phyloP scores from a whole-genome alignment of 73 alveolate genomes.

The Loxodes magnus region DNA sequence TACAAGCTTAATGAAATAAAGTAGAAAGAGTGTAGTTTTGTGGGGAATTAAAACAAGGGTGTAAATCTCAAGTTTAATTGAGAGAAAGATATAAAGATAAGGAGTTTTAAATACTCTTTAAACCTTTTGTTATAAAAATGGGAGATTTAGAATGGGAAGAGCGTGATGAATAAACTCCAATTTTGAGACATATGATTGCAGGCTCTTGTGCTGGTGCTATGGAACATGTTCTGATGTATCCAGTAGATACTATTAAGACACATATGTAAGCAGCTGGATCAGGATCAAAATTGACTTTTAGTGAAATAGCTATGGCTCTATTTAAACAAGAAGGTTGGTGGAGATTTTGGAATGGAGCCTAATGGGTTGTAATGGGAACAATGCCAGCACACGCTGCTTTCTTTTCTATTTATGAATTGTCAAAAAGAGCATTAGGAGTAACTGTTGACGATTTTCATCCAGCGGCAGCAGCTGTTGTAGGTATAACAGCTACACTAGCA shows the following conservation, averaged over 20 bases:
- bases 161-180: conserved; percentile 26
- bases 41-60: too few relatives aligned
- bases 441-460: conserved; percentile 42
- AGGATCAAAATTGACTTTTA: conserved; percentile 6
- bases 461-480: conserved; percentile 41
- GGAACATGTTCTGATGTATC: conserved; percentile 77
- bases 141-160: conserved; percentile 68
- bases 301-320: conserved; percentile 6
- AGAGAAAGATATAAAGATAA: too few relatives aligned
- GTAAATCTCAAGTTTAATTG: too few relatives aligned
- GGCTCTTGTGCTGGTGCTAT: conserved; percentile 81
- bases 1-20: too few relatives aligned
- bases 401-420: conserved; percentile 57
- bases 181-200: conserved; percentile 55
- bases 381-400: conserved; percentile 87
- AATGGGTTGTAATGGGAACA: conserved; percentile 73
- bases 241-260: conserved; percentile 70
- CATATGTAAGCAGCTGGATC: conserved; percentile 3
- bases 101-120: too few relatives aligned
- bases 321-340: conserved; percentile 52
- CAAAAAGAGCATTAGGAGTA: conserved; percentile 27
- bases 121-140: too few relatives aligned
- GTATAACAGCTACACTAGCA: conserved; percentile 57
- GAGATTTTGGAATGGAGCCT: conserved; percentile 60
- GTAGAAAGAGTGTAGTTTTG: too few relatives aligned